A percentile compares a stretch with the other conserved stretches of the same genome.
Conservation (phyloP, 306 rosid genomes). For the Fagus crenata region DNA sequence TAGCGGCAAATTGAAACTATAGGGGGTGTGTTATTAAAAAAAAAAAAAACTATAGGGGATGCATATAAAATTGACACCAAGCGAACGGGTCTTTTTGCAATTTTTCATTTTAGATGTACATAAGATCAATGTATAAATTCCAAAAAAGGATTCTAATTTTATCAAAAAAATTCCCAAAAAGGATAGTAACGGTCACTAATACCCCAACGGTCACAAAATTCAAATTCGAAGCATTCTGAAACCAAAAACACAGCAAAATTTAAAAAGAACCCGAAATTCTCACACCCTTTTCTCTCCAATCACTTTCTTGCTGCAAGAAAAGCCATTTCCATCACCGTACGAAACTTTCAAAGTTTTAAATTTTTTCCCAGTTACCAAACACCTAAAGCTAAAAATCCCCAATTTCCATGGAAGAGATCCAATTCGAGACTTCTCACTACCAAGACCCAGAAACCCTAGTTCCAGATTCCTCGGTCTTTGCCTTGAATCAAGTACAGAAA, state of each 20-base stretch:
- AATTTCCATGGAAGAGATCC: constrained; percentile 45
- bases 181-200: not conserved
- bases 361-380: constrained; percentile 25
- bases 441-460: constrained; percentile 45
- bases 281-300: not conserved
- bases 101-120: too few relatives aligned
- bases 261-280: constrained; percentile 1
- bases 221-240: constrained; percentile 31
- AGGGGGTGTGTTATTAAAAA: too few relatives aligned
- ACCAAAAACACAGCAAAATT: not conserved
- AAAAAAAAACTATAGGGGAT: too few relatives aligned
- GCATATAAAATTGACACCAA: too few relatives aligned
- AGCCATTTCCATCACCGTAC: constrained; percentile 1
- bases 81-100: too few relatives aligned
- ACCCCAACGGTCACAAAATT: constrained; percentile 37
- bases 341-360: not conserved
- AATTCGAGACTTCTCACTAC: constrained; percentile 24
- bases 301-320: constrained; percentile 34
- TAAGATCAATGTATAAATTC: too few relatives aligned
- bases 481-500: constrained; percentile 29
- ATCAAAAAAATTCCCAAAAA: not conserved
- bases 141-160: too few relatives aligned
- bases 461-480: constrained; percentile 25
- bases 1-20: too few relatives aligned
- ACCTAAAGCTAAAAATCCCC: not conserved